phyloP scores from a whole-genome alignment of 345 rosid species.

The Schrenkiella parvula region DNA sequence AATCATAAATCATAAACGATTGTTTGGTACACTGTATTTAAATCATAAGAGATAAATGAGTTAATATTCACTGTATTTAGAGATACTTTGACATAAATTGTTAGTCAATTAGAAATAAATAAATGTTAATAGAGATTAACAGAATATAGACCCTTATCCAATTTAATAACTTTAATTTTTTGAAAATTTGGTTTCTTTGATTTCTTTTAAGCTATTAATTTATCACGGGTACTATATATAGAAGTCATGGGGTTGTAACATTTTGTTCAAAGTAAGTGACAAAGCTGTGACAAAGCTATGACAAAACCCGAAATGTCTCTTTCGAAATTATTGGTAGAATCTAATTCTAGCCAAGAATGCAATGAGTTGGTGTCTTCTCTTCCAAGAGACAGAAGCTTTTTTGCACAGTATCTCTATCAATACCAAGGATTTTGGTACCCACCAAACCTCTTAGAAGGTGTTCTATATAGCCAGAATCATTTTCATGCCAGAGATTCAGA shows the following conservation, averaged over 20 bases:
- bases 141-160: too few relatives aligned
- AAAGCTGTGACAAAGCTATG: constrained; percentile 7
- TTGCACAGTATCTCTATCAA: constrained; percentile 31
- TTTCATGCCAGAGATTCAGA: constrained; percentile 45
- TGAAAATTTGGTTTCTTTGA: background rate
- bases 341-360: constrained; percentile 31
- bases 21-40: too few relatives aligned
- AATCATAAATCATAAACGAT: too few relatives aligned
- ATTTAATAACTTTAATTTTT: too few relatives aligned
- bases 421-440: constrained; percentile 60
- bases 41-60: too few relatives aligned
- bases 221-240: background rate
- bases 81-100: too few relatives aligned
- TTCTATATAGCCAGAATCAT: constrained; percentile 40
- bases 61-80: too few relatives aligned
- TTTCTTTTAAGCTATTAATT: background rate
- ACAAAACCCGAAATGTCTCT: constrained; percentile 8
- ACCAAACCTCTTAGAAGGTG: constrained; percentile 37
- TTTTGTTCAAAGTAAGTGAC: background rate
- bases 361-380: constrained; percentile 35
- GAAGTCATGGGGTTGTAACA: background rate
- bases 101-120: background rate
- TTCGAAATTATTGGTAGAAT: constrained; percentile 33
- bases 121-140: background rate
- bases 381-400: constrained; percentile 40